These are phyloP conservation scores for Chloranthus sessilifolius DNA, from an alignment of 164 flowering plant species.

Conservation along the genomic window DNA sequence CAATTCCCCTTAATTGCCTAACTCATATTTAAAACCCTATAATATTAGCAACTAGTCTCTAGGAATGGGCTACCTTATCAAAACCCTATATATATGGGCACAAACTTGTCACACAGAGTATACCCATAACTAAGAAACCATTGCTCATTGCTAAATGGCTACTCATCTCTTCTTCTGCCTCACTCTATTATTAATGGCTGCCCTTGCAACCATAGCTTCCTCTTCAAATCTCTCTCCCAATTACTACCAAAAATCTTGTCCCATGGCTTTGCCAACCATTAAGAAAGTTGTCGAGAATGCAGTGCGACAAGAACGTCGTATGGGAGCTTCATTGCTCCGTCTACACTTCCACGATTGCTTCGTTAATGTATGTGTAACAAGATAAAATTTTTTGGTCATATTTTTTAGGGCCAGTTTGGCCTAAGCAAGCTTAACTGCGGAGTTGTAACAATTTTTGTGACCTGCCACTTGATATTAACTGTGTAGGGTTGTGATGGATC, in stretches of 20 bases:
- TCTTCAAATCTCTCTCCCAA: constrained; percentile 20
- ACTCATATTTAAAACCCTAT: too few species aligned
- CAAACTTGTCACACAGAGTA: too few species aligned
- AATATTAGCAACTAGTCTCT: too few species aligned
- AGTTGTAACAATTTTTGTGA: neutral
- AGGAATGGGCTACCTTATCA: too few species aligned
- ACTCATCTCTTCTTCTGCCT: neutral
- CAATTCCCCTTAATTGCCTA: too few species aligned
- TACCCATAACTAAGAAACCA: too few species aligned
- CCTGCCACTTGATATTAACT: neutral
- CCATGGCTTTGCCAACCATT: constrained; percentile 32
- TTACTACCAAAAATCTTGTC: constrained; percentile 28
- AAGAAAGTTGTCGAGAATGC: constrained; percentile 20
- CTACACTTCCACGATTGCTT: constrained; percentile 43
- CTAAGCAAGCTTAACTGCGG: neutral
- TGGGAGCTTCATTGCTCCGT: constrained; percentile 46
- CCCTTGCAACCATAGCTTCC: constrained; percentile 8
- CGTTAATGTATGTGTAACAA: constrained; percentile 20
- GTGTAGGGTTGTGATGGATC: constrained; percentile 66
- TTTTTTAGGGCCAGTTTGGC: neutral
- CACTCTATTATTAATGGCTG: too few species aligned
- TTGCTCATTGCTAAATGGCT: too few species aligned
- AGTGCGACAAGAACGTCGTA: constrained; percentile 26
- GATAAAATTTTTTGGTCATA: neutral
- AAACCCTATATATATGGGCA: too few species aligned